Conservation (phyloP, 768 basidiomycete genomes). For the Leccinum longicurvipes region DNA sequence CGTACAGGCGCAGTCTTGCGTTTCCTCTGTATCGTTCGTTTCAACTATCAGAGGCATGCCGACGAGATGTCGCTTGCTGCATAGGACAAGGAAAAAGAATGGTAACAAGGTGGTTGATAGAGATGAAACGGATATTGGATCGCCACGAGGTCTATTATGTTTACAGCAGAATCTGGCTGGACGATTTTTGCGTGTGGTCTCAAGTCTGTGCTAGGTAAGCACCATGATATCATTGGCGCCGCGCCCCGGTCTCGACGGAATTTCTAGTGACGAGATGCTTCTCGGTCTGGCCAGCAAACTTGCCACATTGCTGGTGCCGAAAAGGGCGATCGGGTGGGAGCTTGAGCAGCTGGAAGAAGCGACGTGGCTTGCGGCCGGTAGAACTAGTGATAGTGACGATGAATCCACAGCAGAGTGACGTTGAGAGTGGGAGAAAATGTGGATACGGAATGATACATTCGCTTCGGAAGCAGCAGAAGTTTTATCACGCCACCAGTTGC, state of each 20-base stretch:
- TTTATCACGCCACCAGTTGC: neutral
- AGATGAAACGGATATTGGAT: slow-evolving; percentile 71
- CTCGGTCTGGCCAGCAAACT: slow-evolving; percentile 44
- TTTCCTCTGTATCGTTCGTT: slow-evolving; percentile 84
- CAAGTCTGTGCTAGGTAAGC: slow-evolving; percentile 68
- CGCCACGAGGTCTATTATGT: slow-evolving; percentile 84
- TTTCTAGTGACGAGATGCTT: slow-evolving; percentile 55
- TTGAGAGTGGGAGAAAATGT: slow-evolving; percentile 9
- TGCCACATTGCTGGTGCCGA: slow-evolving; percentile 42
- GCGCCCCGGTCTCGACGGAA: slow-evolving; percentile 1
- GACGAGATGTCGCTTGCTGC: slow-evolving; percentile 55
- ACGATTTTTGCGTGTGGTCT: slow-evolving; percentile 82
- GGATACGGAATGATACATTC: neutral
- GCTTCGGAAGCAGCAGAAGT: neutral
- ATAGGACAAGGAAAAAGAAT: slow-evolving; percentile 59
- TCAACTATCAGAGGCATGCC: slow-evolving; percentile 65
- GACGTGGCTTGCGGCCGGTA: slow-evolving; percentile 36
- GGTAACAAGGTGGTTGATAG: slow-evolving; percentile 63
- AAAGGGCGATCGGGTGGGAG: slow-evolving; percentile 63
- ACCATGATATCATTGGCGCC: neutral
- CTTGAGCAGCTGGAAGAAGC: slow-evolving; percentile 64
- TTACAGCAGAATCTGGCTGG: slow-evolving; percentile 85
- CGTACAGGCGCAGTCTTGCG: slow-evolving; percentile 70
- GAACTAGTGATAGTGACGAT: slow-evolving; percentile 68
- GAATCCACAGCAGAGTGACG: slow-evolving; percentile 39